Conservation (phyloP, 257 asterid genomes). For the Fraxinus cuspidata region DNA sequence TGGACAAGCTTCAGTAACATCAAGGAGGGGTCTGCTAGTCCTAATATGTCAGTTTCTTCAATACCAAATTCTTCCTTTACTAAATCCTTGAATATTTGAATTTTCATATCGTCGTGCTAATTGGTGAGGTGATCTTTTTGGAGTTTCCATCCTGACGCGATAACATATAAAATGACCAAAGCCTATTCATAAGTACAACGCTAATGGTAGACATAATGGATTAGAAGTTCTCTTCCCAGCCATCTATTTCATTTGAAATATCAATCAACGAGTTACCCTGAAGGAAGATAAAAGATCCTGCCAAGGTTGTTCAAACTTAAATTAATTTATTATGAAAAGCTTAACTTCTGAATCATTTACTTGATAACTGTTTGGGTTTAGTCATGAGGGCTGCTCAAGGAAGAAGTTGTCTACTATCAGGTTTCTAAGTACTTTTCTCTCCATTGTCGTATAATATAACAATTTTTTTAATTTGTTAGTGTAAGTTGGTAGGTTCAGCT, state of each 20-base stretch:
- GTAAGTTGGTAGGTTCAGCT: background rate
- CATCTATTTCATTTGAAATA: background rate
- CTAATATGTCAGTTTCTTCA: background rate
- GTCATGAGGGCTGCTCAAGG: background rate
- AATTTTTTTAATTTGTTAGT: background rate
- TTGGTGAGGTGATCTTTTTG: background rate
- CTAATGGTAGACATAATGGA: background rate
- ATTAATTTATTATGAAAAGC: background rate
- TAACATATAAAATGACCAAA: background rate
- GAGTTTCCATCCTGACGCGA: background rate
- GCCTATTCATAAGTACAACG: background rate
- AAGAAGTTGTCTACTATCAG: background rate
- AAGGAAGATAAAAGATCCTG: background rate
- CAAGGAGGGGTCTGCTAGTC: background rate
- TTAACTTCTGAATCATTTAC: background rate
- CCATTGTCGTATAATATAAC: background rate
- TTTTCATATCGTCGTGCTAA: background rate
- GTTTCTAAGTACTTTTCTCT: background rate
- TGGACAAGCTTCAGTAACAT: background rate
- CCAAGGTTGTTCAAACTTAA: background rate
- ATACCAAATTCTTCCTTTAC: background rate
- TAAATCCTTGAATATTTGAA: background rate
- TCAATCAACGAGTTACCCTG: background rate
- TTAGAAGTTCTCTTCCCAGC: background rate
- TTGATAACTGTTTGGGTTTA: background rate